Conservation (phyloP, 768 basidiomycete species). For the Coprinopsis cinerea region DNA sequence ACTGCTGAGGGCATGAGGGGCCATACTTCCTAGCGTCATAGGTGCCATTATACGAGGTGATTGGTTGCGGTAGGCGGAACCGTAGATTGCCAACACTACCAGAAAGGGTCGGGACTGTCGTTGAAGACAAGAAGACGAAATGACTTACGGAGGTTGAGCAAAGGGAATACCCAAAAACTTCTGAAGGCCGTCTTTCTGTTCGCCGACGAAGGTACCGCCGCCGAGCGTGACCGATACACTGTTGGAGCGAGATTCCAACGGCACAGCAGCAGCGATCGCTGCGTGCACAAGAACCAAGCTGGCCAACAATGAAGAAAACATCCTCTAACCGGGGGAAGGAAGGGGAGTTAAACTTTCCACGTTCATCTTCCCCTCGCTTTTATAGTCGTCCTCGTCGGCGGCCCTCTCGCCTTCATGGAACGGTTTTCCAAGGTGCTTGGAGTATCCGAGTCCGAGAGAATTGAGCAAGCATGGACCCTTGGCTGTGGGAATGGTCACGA, state of each 20-base stretch:
- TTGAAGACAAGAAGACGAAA: not conserved
- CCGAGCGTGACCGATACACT: conserved; percentile 35
- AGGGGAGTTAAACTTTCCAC: too few species aligned
- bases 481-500: too few species aligned
- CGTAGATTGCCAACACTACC: conserved; percentile 10
- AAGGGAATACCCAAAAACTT: conserved; percentile 15
- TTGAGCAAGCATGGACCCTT: too few species aligned
- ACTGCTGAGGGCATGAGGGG: conserved; percentile 13
- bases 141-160: conserved; percentile 12
- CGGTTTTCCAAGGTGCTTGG: too few species aligned
- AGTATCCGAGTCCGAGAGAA: too few species aligned
- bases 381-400: too few species aligned
- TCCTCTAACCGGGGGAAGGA: not conserved
- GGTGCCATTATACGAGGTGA: conserved; percentile 12
- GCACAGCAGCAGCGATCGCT: not conserved
- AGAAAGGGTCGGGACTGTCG: not conserved
- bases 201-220: conserved; percentile 22
- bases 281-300: not conserved
- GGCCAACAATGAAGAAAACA: not conserved
- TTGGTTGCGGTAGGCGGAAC: conserved; percentile 10
- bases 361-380: too few species aligned
- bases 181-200: conserved; percentile 5
- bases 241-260: not conserved
- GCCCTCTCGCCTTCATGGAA: too few species aligned
- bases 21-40: conserved; percentile 11